These are phyloP conservation scores for Polychytrium aggregatum DNA, from an alignment of 192 early-diverging fungal species.

Conservation along the genomic window DNA sequence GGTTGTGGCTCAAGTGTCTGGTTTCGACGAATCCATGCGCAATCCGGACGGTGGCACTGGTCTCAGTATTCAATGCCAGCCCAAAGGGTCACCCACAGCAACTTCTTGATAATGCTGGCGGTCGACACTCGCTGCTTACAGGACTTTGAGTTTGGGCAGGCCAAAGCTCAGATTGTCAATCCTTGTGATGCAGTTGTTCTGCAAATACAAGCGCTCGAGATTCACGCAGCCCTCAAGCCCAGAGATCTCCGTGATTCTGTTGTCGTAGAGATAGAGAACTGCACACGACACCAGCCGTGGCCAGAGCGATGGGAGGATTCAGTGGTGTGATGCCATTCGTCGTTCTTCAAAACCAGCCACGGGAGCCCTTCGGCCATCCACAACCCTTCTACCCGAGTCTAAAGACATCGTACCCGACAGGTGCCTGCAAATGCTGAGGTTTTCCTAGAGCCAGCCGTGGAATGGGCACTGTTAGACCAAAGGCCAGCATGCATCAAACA, in stretches of 20 bases:
- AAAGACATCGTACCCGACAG: conserved; percentile 14
- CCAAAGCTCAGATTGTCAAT: conserved; percentile 28
- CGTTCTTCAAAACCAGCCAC: too few relatives aligned
- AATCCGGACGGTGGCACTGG: background rate
- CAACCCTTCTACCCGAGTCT: too few relatives aligned
- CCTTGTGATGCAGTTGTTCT: conserved; percentile 36
- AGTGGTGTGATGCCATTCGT: too few relatives aligned
- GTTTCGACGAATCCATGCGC: background rate
- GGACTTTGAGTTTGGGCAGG: conserved; percentile 16
- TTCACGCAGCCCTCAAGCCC: conserved; percentile 20
- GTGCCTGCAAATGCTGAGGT: conserved; percentile 25
- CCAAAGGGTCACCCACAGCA: background rate
- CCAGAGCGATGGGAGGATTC: too few relatives aligned
- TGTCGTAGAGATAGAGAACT: conserved; percentile 45
- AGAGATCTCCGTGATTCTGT: conserved; percentile 27
- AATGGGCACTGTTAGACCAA: too few relatives aligned
- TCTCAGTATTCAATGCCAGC: background rate
- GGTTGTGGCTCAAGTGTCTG: conserved; percentile 35
- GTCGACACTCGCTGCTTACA: conserved; percentile 11
- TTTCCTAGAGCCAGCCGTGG: conserved; percentile 4
- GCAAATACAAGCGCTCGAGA: conserved; percentile 32
- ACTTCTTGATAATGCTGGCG: background rate
- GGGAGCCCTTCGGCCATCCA: too few relatives aligned
- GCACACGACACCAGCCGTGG: too few relatives aligned
- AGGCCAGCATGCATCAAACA: too few relatives aligned